phyloP scores from a whole-genome alignment of 2,329 filamentous ascomycete species.

The Ophiostoma pallidulum region DNA sequence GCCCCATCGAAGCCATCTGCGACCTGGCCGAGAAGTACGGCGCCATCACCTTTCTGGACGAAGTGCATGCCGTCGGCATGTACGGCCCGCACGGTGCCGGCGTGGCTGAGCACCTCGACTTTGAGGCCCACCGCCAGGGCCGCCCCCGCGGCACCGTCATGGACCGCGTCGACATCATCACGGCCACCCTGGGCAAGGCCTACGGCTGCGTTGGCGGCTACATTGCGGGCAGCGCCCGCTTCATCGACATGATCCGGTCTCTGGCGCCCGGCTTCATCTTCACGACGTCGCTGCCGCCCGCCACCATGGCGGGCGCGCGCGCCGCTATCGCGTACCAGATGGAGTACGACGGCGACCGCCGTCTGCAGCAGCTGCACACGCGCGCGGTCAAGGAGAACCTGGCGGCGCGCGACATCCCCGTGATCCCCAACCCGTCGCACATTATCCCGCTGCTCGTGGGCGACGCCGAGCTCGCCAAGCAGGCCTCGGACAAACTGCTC shows the following conservation, averaged over 20 bases:
- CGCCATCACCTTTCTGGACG: conserved; percentile 92
- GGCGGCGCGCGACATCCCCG: conserved; percentile 72
- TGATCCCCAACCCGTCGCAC: conserved; percentile 95
- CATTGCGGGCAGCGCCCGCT: conserved; percentile 77
- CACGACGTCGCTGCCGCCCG: conserved; percentile 90
- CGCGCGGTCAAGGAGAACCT: conserved; percentile 85
- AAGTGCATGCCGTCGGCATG: conserved; percentile 99
- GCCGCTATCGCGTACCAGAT: conserved; percentile 92
- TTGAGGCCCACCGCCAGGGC: conserved; percentile 70
- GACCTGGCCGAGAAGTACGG: conserved; percentile 96
- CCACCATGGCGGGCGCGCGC: conserved; percentile 90
- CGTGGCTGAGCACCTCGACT: conserved; percentile 95
- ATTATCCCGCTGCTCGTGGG: conserved; percentile 92
- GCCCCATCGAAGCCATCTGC: conserved; percentile 90
- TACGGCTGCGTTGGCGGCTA: conserved; percentile 98
- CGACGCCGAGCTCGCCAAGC: conserved; percentile 84
- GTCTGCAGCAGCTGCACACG: conserved; percentile 92
- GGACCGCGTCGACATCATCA: conserved; percentile 97
- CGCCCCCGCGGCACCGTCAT: conserved; percentile 73
- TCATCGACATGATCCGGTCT: conserved; percentile 89
- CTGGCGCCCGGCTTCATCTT: conserved; percentile 98
- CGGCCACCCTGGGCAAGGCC: conserved; percentile 91
- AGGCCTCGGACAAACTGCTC: conserved; percentile 84
- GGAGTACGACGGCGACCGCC: conserved; percentile 72
- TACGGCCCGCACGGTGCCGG: conserved; percentile 93